These are phyloP conservation scores for Acmispon strigosus DNA, from an alignment of 306 rosid genomes.

Conservation along the genomic window DNA sequence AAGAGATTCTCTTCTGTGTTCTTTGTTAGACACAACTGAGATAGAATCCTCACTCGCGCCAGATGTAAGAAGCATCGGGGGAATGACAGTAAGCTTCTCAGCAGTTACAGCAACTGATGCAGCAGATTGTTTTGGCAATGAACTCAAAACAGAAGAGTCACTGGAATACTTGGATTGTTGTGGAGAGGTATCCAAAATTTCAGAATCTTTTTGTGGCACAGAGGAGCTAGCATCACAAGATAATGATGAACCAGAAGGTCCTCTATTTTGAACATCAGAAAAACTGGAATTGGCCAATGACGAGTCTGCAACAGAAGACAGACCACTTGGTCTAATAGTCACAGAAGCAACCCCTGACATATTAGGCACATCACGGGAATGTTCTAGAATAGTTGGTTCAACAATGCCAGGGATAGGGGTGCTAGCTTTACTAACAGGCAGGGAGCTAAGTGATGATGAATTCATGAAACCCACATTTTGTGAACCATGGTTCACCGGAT, in stretches of 20 bases:
- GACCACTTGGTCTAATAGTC: conserved; percentile 42
- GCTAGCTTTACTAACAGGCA: conserved; percentile 45
- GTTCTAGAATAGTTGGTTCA: conserved; percentile 44
- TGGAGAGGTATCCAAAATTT: conserved; percentile 23
- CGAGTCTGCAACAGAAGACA: conserved; percentile 28
- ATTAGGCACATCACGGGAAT: conserved; percentile 42
- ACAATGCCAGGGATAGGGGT: conserved; percentile 31
- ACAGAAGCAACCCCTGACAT: conserved; percentile 29
- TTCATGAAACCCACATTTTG: conserved; percentile 43
- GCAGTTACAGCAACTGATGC: conserved; percentile 23
- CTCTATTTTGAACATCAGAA: conserved; percentile 38
- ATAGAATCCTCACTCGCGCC: conserved; percentile 32
- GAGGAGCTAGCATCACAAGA: conserved; percentile 34
- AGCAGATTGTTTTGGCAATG: conserved; percentile 30
- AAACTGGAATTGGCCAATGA: conserved; percentile 26
- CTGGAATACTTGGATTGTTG: conserved; percentile 30
- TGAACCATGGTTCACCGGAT: conserved; percentile 49
- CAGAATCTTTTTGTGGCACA: conserved; percentile 31
- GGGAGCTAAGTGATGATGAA: conserved; percentile 33
- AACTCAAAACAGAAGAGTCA: conserved; percentile 29
- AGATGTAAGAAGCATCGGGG: conserved; percentile 17
- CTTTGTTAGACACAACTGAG: conserved; percentile 31
- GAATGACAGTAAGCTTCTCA: conserved; percentile 27
- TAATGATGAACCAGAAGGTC: conserved; percentile 32
- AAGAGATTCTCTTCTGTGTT: conserved; percentile 48